Conservation (phyloP, 2,329 filamentous ascomycete species). For the Cladosporium sp. region DNA sequence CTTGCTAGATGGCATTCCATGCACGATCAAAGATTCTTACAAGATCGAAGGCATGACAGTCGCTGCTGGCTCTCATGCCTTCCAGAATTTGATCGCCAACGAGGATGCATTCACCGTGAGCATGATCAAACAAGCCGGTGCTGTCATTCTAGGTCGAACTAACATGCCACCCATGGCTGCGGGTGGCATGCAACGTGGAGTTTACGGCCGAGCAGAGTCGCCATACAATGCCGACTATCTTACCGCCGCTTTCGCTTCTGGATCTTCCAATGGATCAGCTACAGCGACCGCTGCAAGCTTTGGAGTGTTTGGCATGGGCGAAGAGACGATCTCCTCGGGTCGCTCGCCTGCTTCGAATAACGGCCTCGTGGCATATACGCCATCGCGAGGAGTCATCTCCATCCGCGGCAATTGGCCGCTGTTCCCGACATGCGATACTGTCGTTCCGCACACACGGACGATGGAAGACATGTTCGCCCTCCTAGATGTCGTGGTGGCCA, state of each 20-base stretch:
- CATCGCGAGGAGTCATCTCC: slow-evolving; percentile 48
- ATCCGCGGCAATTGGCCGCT: slow-evolving; percentile 47
- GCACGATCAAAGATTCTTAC: slow-evolving; percentile 54
- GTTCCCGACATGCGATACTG: slow-evolving; percentile 51
- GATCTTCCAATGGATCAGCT: slow-evolving; percentile 53
- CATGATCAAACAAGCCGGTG: slow-evolving; percentile 44
- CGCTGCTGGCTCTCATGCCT: slow-evolving; percentile 51
- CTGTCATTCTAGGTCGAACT: slow-evolving; percentile 49
- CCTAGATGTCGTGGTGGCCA: slow-evolving; percentile 43
- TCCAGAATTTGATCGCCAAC: slow-evolving; percentile 44
- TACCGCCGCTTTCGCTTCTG: slow-evolving; percentile 51
- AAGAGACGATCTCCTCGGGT: slow-evolving; percentile 53
- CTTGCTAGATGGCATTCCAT: slow-evolving; percentile 52
- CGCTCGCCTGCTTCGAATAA: slow-evolving; percentile 54
- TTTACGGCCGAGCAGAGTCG: slow-evolving; percentile 52
- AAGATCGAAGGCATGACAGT: slow-evolving; percentile 49
- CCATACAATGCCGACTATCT: slow-evolving; percentile 52
- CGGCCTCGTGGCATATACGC: slow-evolving; percentile 50
- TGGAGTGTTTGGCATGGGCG: slow-evolving; percentile 48
- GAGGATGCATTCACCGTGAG: slow-evolving; percentile 49
- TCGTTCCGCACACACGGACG: slow-evolving; percentile 49
- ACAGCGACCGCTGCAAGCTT: slow-evolving; percentile 47
- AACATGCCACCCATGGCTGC: slow-evolving; percentile 58
- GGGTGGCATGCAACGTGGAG: slow-evolving; percentile 53
- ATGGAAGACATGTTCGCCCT: slow-evolving; percentile 47